A percentile compares a stretch with the other conserved stretches of the same genome.
phyloP scores from a whole-genome alignment of 306 rosid genomes.

The Corylus americana region DNA sequence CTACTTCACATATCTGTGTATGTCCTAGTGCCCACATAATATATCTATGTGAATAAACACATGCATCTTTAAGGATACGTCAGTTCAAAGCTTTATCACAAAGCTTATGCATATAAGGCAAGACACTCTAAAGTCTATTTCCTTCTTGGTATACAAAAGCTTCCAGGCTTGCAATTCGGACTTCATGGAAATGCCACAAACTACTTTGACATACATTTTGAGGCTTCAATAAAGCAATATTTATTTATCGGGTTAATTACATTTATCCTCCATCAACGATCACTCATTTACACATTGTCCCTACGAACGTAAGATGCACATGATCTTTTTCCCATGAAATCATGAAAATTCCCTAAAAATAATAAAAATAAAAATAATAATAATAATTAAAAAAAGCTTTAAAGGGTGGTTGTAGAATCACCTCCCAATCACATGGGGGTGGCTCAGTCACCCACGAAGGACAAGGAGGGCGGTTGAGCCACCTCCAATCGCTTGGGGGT shows the following conservation, averaged over 20 bases:
- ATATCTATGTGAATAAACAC: not conserved
- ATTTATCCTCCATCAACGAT: no score
- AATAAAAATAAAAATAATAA: no score
- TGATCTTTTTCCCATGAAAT: no score
- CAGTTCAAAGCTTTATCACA: not conserved
- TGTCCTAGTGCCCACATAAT: not conserved
- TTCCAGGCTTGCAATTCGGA: not conserved
- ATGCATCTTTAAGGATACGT: not conserved
- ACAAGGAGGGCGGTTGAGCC: no score
- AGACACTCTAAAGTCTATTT: not conserved
- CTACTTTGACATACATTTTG: not conserved
- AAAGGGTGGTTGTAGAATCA: no score
- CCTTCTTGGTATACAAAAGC: not conserved
- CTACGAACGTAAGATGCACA: no score
- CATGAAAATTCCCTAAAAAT: no score
- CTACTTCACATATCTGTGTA: not conserved
- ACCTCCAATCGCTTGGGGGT: no score
- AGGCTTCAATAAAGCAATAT: not conserved
- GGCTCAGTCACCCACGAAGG: no score
- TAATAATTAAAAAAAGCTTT: no score
- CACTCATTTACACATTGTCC: no score
- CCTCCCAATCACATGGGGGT: no score
- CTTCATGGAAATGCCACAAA: not conserved
- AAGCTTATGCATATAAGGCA: not conserved
- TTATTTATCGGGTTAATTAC: not conserved